Conservation (phyloP, 73 alveolate species). For the Blepharisma stoltei region DNA sequence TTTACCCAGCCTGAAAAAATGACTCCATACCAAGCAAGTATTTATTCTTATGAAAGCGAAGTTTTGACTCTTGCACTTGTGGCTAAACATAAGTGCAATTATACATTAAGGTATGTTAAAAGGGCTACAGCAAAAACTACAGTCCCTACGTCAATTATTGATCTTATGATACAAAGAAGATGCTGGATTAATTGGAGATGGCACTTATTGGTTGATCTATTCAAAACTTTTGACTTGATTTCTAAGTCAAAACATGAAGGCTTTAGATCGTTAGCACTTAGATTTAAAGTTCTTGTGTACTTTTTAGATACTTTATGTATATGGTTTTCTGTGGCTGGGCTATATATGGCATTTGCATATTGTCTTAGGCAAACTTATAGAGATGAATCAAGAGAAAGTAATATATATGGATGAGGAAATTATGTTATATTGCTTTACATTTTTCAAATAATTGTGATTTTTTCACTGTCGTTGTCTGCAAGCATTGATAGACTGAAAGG, state of each 20-base stretch:
- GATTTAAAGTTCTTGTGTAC: not conserved
- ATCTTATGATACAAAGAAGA: slow-evolving; percentile 29
- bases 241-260: not conserved
- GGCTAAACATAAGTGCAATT: not conserved
- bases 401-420: no score
- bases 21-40: slow-evolving; percentile 36
- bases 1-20: not conserved
- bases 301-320: not conserved
- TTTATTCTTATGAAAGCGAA: slow-evolving; percentile 66
- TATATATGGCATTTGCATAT: no score
- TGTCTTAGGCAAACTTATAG: no score
- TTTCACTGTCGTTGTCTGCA: no score
- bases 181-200: slow-evolving; percentile 26
- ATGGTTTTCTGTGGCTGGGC: no score
- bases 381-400: no score
- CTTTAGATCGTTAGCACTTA: slow-evolving; percentile 2
- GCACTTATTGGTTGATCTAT: not conserved
- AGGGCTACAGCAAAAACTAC: slow-evolving; percentile 44
- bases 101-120: slow-evolving; percentile 36
- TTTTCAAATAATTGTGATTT: no score
- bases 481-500: no score
- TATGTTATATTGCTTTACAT: no score
- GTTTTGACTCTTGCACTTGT: slow-evolving; percentile 55
- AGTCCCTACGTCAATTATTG: not conserved
- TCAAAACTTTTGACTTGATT: not conserved